Percentiles rank a stretch among this genome's conserved stretches.
Evolutionary conservation across 192 early-diverging fungal species (phyloP).

Genomic region (Coemansia sp.): DNA sequence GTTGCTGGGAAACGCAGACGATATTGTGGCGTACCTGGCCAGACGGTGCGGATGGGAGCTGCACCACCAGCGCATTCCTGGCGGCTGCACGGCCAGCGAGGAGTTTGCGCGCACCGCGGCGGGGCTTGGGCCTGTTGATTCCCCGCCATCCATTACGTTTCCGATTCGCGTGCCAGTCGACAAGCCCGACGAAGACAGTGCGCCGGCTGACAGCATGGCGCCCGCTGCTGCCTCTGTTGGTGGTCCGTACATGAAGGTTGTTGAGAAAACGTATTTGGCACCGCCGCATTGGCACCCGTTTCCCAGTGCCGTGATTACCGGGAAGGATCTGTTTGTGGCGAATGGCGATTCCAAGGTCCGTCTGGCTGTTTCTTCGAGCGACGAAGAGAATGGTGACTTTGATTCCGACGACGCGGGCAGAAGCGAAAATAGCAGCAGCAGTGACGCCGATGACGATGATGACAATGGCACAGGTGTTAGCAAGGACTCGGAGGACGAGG

Average conservation of each 20-base stretch:
- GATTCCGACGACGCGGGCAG: slow-evolving; percentile 8
- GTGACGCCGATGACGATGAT: not conserved
- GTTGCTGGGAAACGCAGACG: slow-evolving; percentile 82
- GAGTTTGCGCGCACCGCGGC: slow-evolving; percentile 23
- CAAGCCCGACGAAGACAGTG: not conserved
- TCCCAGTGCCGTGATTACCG: slow-evolving; percentile 36
- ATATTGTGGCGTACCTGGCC: slow-evolving; percentile 78
- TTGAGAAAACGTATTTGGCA: slow-evolving; percentile 22
- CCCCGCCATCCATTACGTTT: slow-evolving; percentile 12
- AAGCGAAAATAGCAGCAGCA: not conserved
- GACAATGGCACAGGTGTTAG: too few relatives aligned
- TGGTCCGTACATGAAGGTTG: not conserved
- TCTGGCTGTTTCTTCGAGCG: slow-evolving; percentile 35
- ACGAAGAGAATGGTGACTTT: slow-evolving; percentile 26
- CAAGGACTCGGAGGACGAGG: not conserved
- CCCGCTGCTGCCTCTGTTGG: not conserved
- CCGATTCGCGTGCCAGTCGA: slow-evolving; percentile 5
- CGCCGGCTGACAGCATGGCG: not conserved
- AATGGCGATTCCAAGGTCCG: slow-evolving; percentile 33
- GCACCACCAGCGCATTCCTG: slow-evolving; percentile 63
- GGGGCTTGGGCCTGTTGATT: slow-evolving; percentile 9
- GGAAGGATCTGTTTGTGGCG: slow-evolving; percentile 41
- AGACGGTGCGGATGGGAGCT: slow-evolving; percentile 76
- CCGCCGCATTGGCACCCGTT: slow-evolving; percentile 53
- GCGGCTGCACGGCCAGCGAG: slow-evolving; percentile 48